Evolutionary conservation across 495 filamentous ascomycete species (phyloP).

Genomic region (Pyrenopolyporus hunteri): DNA sequence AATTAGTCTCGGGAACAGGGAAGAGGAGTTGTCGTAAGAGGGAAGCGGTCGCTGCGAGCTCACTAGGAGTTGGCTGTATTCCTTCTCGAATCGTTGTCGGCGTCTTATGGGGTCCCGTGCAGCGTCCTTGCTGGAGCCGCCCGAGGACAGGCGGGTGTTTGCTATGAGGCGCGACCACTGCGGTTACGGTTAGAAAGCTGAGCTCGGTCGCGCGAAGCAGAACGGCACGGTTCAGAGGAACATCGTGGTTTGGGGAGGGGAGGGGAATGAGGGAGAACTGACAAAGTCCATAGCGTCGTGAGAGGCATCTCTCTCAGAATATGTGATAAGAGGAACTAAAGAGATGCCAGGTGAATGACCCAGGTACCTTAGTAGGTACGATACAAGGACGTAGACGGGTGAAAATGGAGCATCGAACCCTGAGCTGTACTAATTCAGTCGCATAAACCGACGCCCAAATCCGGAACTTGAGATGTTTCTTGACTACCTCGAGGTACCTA

Average conservation of each 20-base stretch:
- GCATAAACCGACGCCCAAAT: conserved; percentile 31
- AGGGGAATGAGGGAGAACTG: background rate
- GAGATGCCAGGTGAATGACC: no score
- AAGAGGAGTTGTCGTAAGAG: background rate
- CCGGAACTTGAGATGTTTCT: conserved; percentile 35
- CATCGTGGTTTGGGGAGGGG: background rate
- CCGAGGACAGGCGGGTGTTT: conserved; percentile 70
- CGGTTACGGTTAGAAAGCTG: conserved; percentile 17
- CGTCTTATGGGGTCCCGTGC: conserved; percentile 82
- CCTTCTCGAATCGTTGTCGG: conserved; percentile 85
- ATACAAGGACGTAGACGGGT: no score
- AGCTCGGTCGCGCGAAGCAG: conserved; percentile 6
- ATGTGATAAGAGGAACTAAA: conserved; percentile 3
- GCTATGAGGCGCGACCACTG: conserved; percentile 92
- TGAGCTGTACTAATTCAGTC: conserved; percentile 8
- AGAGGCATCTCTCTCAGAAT: conserved; percentile 29
- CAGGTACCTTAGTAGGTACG: no score
- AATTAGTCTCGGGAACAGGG: conserved; percentile 12
- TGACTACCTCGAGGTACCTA: no score
- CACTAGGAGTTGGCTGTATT: conserved; percentile 85
- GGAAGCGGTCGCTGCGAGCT: conserved; percentile 16
- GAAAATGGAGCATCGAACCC: background rate
- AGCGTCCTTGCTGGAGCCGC: conserved; percentile 61
- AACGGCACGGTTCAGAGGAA: background rate
- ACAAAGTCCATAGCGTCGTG: conserved; percentile 51